These are phyloP conservation scores for Candida neerlandica DNA, from an alignment of 1,139 yeast genomes.

Conservation along the genomic window DNA sequence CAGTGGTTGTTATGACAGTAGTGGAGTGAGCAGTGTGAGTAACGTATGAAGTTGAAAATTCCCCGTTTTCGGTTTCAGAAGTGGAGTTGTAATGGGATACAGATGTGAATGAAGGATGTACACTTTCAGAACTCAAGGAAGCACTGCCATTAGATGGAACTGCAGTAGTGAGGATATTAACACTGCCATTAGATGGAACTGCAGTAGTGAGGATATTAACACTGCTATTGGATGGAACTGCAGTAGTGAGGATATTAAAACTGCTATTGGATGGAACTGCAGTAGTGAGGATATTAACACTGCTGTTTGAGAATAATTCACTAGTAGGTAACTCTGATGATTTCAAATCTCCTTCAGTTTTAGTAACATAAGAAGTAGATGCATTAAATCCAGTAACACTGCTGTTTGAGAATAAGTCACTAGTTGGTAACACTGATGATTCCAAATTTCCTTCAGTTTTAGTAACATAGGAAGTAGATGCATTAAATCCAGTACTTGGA, in stretches of 20 bases:
- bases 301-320: too few species aligned
- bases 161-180: neutral
- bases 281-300: neutral
- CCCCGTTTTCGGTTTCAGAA: neutral
- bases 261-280: too few species aligned
- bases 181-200: neutral
- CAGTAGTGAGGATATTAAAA: neutral
- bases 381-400: neutral
- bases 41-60: constrained; percentile 1
- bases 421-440: neutral
- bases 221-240: neutral
- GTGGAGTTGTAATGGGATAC: neutral
- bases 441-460: neutral
- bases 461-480: neutral
- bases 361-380: neutral
- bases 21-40: constrained; percentile 12
- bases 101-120: neutral
- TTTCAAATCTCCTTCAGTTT: neutral
- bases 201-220: neutral
- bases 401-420: too few species aligned
- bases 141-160: neutral
- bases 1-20: constrained; percentile 25
- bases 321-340: neutral
- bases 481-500: neutral
- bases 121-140: constrained; percentile 1